Evolutionary conservation across 208 protist genomes (phyloP), one percentile per base, ranked within the genome.

Genomic region (Blastocrithidia nonstop): DNA sequence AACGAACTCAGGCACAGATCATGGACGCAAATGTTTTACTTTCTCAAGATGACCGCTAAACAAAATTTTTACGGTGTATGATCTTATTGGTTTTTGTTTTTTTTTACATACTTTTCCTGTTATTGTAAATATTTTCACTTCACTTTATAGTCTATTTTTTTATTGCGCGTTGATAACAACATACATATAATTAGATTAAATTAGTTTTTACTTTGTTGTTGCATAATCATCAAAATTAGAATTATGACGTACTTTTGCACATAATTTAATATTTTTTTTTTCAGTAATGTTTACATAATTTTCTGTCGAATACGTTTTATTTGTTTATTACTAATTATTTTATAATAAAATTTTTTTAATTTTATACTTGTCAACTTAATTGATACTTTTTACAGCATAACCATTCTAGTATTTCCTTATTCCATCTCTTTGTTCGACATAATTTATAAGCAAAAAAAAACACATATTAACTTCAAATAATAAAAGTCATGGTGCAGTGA

Each of bases 1-100:
- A 69, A 38, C 49, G 44, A 29, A 85, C 83, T 47, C 59, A 66
- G 6, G 70, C 66, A 32, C 62, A 79, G 49, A 53, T 83, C 43
- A 69, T 68, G 42, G 77, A 91, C 47, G 82, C 82, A 0, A 85
- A 66, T 42, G 58, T 73, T 0, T 24, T 87, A 1, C 51, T 91
- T 41, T 57, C 50, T 13, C 39, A 40, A 28, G 43, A 64, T 6
- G 43, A 62, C 13, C 50, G 39, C 21, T 25, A 46, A 40, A 24
- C 7, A 23, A 0, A 48, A 15, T 35, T 22, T 9, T 17, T n/a
- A 25, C 43, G 13, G 31, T 13, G 2, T 6, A 42, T 8, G 13
- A 6, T 20, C 44, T 23, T 19, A 6, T 6, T 21, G n/a, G 26
- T 24, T 45, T 45, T 45, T 45, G 4, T 25, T 7, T 45, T 4